phyloP scores from a whole-genome alignment of 2,329 filamentous ascomycete species.

The Pseudogymnoascus sp. region DNA sequence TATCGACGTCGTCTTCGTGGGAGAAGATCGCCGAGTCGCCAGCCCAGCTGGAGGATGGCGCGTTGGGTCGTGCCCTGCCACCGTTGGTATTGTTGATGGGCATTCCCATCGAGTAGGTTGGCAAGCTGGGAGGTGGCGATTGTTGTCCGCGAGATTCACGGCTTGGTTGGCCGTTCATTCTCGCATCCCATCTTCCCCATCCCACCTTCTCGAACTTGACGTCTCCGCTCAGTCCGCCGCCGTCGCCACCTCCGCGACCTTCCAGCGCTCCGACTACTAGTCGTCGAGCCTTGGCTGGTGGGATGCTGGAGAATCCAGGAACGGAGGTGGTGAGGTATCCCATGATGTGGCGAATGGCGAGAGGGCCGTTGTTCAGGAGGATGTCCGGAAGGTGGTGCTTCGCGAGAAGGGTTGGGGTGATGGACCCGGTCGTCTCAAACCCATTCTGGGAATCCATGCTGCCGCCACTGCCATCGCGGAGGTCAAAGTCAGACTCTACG shows the following conservation, averaged over 20 bases:
- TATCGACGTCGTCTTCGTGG: constrained; percentile 56
- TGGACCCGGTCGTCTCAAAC: constrained; percentile 68
- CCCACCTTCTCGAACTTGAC: constrained; percentile 91
- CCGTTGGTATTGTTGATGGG: constrained; percentile 45
- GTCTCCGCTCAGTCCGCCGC: constrained; percentile 57
- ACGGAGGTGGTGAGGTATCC: constrained; percentile 88
- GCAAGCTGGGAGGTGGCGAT: constrained; percentile 36
- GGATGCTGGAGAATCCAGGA: constrained; percentile 83
- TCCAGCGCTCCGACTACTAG: constrained; percentile 90
- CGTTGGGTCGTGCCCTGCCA: constrained; percentile 42
- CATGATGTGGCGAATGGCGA: constrained; percentile 94
- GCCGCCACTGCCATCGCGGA: constrained; percentile 58
- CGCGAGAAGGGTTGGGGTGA: constrained; percentile 77
- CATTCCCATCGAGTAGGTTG: constrained; percentile 42
- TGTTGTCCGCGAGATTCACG: constrained; percentile 32
- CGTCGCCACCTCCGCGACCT: constrained; percentile 54
- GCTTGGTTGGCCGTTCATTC: constrained; percentile 56
- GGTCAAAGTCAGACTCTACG: constrained; percentile 80
- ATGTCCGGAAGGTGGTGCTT: constrained; percentile 88
- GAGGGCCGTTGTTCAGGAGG: constrained; percentile 76
- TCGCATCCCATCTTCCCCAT: constrained; percentile 93
- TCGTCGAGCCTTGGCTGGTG: constrained; percentile 80
- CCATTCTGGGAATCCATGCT: constrained; percentile 29
- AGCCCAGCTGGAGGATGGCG: constrained; percentile 52
- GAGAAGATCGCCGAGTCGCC: constrained; percentile 70